Base-by-base conservation (phyloP, 2,329 filamentous ascomycete genomes). In the Hymenoscyphus fraxineus region DNA sequence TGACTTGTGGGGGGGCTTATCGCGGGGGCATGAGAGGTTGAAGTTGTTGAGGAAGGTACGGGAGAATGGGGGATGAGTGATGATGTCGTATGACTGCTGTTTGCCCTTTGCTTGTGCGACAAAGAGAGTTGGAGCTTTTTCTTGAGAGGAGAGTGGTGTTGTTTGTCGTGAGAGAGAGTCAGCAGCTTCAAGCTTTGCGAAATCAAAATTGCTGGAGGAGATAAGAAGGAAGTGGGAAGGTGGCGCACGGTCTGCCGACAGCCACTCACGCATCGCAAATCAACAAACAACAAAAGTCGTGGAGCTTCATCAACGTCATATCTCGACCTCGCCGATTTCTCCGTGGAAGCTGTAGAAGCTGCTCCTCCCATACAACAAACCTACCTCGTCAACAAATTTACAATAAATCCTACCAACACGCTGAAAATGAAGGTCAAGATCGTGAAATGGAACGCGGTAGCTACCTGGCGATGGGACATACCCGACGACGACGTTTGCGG, bases 401-500 rank as follows among this genome's bases (percentile, higher is more conserved):
- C 47, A 10, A 13, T 5, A 27, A 22, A 7, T 22, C 6, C 3
- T n/a, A 7, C 16, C 6, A 2, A 9, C 19, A 4, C 19, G 12
- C 1, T 13, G 38, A 70, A 13, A 12, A 99, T 99, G 95, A 98
- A 97, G 80, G 92, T 98, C 80, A 95, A 88, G 58, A 95, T 98
- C 79, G 91, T 89, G 74, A 86, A 92, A 76, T 98, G 94, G 92
- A 90, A 95, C 73, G 91, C 93, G 3, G 92, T 99, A 67, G 95
- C 95, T 19, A 94, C 93, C 63, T 99, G 95, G 95, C 88, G 92
- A 69, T 99, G 95, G 95, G 92, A 98, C 76, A 91, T 98, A 74
- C 93, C 94, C 31, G 93, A 97, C 73, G 94, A 97, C 79, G 94
- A 99, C 76, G 93, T 98, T 68, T 99, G 95, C 73, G 95, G 95